Percentiles rank a stretch among this genome's conserved stretches.
Evolutionary conservation across 164 flowering plant genomes (phyloP).

Genomic region (Taxillus chinensis): DNA sequence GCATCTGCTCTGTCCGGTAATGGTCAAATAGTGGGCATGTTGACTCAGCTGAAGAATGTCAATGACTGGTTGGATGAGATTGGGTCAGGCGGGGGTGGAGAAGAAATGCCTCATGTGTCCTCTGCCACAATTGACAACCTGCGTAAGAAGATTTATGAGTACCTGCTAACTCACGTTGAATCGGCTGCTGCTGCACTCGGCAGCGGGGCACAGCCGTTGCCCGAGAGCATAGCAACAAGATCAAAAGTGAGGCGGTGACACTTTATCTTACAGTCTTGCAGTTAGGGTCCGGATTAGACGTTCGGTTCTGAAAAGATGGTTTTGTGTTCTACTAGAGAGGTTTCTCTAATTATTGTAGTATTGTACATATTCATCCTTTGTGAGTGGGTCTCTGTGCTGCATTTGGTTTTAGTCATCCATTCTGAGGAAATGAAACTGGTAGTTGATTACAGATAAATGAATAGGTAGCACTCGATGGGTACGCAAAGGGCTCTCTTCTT

Average conservation of each 20-base stretch:
- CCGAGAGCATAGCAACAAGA: constrained; percentile 19
- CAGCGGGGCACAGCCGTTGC: constrained; percentile 33
- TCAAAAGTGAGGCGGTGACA: constrained; percentile 34
- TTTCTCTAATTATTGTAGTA: no score
- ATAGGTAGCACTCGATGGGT: no score
- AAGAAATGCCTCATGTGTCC: constrained; percentile 24
- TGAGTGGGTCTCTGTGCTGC: no score
- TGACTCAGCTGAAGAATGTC: constrained; percentile 88
- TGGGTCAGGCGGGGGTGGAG: constrained; percentile 40
- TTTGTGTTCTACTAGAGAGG: no score
- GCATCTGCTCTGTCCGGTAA: constrained; percentile 52
- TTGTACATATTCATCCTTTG: no score
- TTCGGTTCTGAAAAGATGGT: no score
- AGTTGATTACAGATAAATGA: no score
- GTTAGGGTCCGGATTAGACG: no score
- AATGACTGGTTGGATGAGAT: constrained; percentile 90
- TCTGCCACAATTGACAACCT: constrained; percentile 66
- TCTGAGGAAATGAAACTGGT: no score
- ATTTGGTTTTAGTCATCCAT: no score
- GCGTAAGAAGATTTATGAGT: constrained; percentile 90
- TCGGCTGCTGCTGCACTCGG: constrained; percentile 94
- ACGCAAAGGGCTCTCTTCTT: no score
- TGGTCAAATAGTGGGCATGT: constrained; percentile 77
- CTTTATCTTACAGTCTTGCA: no score
- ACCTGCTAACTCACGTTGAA: constrained; percentile 90